Percentiles rank a stretch among this genome's conserved stretches.
Conservation (phyloP, 2,329 filamentous ascomycete genomes). For the Penicillium rolfsii region DNA sequence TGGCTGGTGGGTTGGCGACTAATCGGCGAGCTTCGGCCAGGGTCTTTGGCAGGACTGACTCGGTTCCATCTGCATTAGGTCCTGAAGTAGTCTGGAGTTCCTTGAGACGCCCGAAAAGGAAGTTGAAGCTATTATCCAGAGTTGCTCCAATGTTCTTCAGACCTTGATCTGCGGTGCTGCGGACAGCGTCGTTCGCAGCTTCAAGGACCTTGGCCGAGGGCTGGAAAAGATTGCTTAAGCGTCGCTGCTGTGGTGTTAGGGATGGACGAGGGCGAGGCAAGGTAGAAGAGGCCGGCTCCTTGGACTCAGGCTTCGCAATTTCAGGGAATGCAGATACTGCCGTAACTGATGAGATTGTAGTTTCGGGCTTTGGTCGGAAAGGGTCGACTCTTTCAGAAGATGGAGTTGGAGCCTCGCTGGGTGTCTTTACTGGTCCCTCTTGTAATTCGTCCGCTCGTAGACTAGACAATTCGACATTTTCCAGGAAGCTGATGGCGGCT, state of each 20-base stretch:
- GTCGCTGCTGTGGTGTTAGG: slow-evolving; percentile 64
- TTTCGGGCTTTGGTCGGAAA: slow-evolving; percentile 30
- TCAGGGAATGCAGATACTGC: slow-evolving; percentile 36
- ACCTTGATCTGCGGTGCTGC: slow-evolving; percentile 86
- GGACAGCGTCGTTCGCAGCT: slow-evolving; percentile 79
- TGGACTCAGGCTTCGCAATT: slow-evolving; percentile 32
- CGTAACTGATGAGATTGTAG: slow-evolving; percentile 34
- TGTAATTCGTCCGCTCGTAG: slow-evolving; percentile 77
- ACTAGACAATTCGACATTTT: slow-evolving; percentile 91
- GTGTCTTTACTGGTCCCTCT: slow-evolving; percentile 65
- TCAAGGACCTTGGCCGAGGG: slow-evolving; percentile 80
- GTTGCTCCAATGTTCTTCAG: slow-evolving; percentile 91
- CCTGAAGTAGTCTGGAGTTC: slow-evolving; percentile 61
- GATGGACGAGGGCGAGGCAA: slow-evolving; percentile 36
- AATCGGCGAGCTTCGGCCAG: slow-evolving; percentile 90
- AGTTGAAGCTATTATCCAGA: slow-evolving; percentile 89
- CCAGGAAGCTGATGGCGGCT: slow-evolving; percentile 88
- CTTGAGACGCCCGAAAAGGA: slow-evolving; percentile 83
- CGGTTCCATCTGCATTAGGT: slow-evolving; percentile 43
- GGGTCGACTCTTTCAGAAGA: slow-evolving; percentile 33
- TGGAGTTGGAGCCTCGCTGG: slow-evolving; percentile 37
- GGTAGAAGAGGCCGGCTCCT: slow-evolving; percentile 39
- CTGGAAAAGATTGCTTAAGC: slow-evolving; percentile 84
- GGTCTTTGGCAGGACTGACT: slow-evolving; percentile 74
- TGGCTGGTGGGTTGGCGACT: slow-evolving; percentile 65